phyloP scores from a whole-genome alignment of 164 flowering plant genomes.

The Liquidambar formosana region DNA sequence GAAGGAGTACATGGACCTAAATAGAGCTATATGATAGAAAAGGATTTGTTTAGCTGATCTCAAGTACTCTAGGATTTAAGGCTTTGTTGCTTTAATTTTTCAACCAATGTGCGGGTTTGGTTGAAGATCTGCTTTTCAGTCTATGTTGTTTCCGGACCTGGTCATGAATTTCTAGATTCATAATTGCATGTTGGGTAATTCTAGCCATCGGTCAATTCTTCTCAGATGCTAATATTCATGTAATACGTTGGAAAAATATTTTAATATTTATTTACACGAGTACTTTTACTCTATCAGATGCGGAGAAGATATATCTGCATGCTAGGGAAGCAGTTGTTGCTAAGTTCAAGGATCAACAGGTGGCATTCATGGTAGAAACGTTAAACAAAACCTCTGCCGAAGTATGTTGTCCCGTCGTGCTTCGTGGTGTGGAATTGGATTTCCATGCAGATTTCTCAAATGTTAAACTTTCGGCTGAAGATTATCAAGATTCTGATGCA shows the following conservation, averaged over 20 bases:
- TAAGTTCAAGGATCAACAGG: constrained; percentile 57
- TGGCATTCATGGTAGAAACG: constrained; percentile 49
- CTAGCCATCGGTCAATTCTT: not conserved
- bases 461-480: constrained; percentile 25
- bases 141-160: not conserved
- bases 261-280: not conserved
- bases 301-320: constrained; percentile 35
- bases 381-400: constrained; percentile 33
- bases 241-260: not conserved
- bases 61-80: not conserved
- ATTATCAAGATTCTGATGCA: constrained; percentile 23
- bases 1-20: not conserved
- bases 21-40: not conserved
- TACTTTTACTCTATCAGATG: constrained; percentile 40
- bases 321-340: constrained; percentile 51
- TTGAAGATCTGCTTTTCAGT: not conserved
- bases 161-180: not conserved
- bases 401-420: constrained; percentile 40
- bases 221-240: not conserved
- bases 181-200: not conserved
- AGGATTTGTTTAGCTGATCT: not conserved
- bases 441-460: constrained; percentile 34
- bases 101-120: not conserved
- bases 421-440: constrained; percentile 57
- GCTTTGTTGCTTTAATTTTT: not conserved